Conservation (phyloP, 768 basidiomycete species). For the Jaapia argillacea region DNA sequence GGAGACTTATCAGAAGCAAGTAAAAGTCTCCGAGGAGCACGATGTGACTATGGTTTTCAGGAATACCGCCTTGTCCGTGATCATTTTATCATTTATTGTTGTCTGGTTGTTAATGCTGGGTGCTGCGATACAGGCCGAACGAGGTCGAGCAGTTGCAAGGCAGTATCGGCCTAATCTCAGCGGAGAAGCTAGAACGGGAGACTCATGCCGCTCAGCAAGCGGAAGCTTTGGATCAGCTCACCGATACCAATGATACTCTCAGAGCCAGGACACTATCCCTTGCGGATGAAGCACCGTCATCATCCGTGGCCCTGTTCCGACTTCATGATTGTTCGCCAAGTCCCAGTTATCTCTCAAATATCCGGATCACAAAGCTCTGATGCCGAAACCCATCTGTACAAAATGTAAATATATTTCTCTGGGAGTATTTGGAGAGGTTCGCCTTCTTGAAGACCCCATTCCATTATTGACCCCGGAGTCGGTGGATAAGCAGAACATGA, state of each 20-base stretch:
- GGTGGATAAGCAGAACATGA: too few species aligned
- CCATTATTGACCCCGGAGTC: too few species aligned
- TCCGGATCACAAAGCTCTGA: too few species aligned
- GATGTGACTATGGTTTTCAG: conserved; percentile 41
- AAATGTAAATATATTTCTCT: too few species aligned
- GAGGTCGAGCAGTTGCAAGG: conserved; percentile 54
- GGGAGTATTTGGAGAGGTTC: too few species aligned
- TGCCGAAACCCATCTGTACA: too few species aligned
- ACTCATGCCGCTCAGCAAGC: conserved; percentile 58
- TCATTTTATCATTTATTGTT: conserved; percentile 3
- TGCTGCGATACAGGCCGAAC: conserved; percentile 31
- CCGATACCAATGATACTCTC: conserved; percentile 69
- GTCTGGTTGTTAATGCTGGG: not conserved
- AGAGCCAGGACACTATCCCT: conserved; percentile 63
- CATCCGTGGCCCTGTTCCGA: conserved; percentile 44
- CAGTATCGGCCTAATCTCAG: conserved; percentile 44
- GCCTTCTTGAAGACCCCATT: too few species aligned
- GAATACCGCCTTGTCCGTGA: conserved; percentile 47
- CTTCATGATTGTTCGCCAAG: too few species aligned
- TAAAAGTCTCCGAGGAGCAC: conserved; percentile 69
- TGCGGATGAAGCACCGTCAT: conserved; percentile 55
- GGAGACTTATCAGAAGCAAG: conserved; percentile 88
- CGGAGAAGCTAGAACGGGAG: conserved; percentile 66
- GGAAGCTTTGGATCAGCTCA: conserved; percentile 62
- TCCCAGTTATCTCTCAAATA: too few species aligned